Base-by-base conservation (phyloP, 306 rosid genomes). In the Canavalia ensiformis region DNA sequence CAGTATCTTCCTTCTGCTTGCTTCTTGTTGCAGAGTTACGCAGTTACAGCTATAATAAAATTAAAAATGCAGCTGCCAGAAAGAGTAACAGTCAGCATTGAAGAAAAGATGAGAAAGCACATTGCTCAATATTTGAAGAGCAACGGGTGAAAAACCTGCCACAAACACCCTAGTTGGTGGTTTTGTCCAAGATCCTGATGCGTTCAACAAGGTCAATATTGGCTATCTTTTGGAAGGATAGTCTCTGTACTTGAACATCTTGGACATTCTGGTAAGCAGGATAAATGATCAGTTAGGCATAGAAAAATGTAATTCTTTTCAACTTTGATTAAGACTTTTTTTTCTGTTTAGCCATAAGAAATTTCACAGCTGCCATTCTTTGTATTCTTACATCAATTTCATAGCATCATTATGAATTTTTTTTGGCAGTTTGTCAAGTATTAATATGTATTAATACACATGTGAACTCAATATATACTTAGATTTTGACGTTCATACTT, bases 111-210 rank as follows among this genome's bases (percentile, higher is more conserved):
- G 82, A 55, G 78, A 71, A 47, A 83, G 76, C 58, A 83, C 65
- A 76, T 57, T 80, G 76, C 82, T 87, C 76, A 59, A 68, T 71
- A 57, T 76, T 74, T 80, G 69, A 72, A 84, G 80, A 83, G 82
- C 79, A 78, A 57, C 69, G 80, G 34, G 11, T 46, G 76, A 78
- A 68, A 80, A 79, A 51, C 68, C 67, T 70, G 71, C 8, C 81
- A 51, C 34, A 46, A 49, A 64, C 68, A 51, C 75, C 35, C 54
- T 42, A 62, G 59, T 39, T 60, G 72, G 82, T 63, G 12, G 51
- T 52, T 45, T 57, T 54, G 7, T n/a, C 34, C 47, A 29, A 66
- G 71, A 47, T 4, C 39, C 2, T 34, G 8, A 66, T 6, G 52
- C 69, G 0, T 58, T 79, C 4, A 45, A 60, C 69, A 35, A 81